These are phyloP conservation scores for Calonectria crousiana DNA, from an alignment of 2,329 filamentous ascomycete species.

Conservation along the genomic window DNA sequence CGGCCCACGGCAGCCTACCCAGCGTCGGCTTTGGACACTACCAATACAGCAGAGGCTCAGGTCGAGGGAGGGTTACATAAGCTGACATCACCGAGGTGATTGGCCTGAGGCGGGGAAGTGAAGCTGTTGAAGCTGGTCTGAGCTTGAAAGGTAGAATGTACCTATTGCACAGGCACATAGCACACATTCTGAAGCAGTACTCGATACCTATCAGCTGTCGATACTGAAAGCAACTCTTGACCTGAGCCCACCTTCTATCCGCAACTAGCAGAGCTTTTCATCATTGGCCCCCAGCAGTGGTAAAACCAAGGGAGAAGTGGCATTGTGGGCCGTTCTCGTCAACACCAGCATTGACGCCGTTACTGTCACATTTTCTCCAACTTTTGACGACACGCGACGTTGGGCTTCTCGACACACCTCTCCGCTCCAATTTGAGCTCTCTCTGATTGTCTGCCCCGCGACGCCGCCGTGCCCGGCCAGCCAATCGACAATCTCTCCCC, in stretches of 20 bases:
- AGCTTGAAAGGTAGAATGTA: conserved; percentile 6
- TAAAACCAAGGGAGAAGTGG: conserved; percentile 12
- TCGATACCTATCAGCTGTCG: conserved; percentile 11
- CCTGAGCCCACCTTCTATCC: conserved; percentile 10
- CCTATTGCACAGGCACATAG: fast-evolving
- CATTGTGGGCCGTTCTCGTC: conserved; percentile 13
- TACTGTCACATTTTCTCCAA: conserved; percentile 19
- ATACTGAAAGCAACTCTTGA: neutral
- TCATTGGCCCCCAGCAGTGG: conserved; percentile 10
- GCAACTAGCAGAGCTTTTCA: neutral
- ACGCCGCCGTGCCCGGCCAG: neutral
- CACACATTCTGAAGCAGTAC: neutral
- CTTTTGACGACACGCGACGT: conserved; percentile 28
- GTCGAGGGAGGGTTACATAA: conserved; percentile 45
- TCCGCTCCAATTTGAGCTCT: neutral
- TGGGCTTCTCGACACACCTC: neutral
- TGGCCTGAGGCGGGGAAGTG: conserved; percentile 36
- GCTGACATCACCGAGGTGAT: conserved; percentile 40
- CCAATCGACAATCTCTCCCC: neutral
- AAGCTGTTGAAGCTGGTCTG: conserved; percentile 23
- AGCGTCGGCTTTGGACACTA: conserved; percentile 22
- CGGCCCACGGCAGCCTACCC: conserved; percentile 53
- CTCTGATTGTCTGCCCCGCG: neutral
- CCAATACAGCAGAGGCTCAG: neutral
- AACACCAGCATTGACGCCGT: conserved; percentile 8